Percentiles rank a stretch among this genome's conserved stretches.
Conservation (phyloP, 305 asterid genomes). For the Solanum hybrid region DNA sequence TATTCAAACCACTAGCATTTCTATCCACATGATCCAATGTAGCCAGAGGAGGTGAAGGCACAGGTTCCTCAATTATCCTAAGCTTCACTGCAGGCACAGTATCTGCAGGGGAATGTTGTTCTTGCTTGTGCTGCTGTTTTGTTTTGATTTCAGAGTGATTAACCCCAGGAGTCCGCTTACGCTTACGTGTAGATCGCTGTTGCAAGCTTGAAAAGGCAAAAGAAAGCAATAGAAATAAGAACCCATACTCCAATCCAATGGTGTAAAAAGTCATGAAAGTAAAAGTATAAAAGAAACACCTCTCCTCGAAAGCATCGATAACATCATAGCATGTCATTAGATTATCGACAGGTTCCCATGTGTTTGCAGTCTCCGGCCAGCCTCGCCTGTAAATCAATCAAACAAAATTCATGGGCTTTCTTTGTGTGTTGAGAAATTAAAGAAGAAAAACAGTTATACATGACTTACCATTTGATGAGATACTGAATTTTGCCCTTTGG, state of each 20-base stretch:
- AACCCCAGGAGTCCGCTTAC: slow-evolving; percentile 1
- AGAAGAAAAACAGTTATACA: not conserved
- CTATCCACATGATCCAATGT: slow-evolving; percentile 24
- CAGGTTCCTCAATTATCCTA: slow-evolving; percentile 31
- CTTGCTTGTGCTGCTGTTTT: slow-evolving; percentile 25
- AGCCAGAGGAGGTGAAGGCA: slow-evolving; percentile 23
- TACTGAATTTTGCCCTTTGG: slow-evolving; percentile 60
- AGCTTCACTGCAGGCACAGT: slow-evolving; percentile 39
- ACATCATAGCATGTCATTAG: slow-evolving; percentile 47
- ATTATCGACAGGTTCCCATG: slow-evolving; percentile 73
- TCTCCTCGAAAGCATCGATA: slow-evolving; percentile 53
- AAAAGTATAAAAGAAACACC: slow-evolving; percentile 20
- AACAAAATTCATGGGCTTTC: not conserved
- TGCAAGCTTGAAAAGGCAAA: slow-evolving; percentile 10
- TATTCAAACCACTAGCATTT: slow-evolving; percentile 18
- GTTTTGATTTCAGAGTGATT: slow-evolving; percentile 3
- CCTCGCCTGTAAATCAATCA: slow-evolving; percentile 45
- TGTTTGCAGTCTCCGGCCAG: slow-evolving; percentile 64
- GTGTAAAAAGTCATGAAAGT: not conserved
- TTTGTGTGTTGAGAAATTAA: not conserved
- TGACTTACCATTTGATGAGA: slow-evolving; percentile 67
- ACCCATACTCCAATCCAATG: not conserved
- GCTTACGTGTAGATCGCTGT: not conserved
- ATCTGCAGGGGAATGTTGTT: slow-evolving; percentile 40
- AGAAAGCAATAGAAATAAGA: not conserved